Percentiles rank a stretch among this genome's conserved stretches.
Conservation (phyloP, 805 yeast genomes). For the Metschnikowia noctiluminum region DNA sequence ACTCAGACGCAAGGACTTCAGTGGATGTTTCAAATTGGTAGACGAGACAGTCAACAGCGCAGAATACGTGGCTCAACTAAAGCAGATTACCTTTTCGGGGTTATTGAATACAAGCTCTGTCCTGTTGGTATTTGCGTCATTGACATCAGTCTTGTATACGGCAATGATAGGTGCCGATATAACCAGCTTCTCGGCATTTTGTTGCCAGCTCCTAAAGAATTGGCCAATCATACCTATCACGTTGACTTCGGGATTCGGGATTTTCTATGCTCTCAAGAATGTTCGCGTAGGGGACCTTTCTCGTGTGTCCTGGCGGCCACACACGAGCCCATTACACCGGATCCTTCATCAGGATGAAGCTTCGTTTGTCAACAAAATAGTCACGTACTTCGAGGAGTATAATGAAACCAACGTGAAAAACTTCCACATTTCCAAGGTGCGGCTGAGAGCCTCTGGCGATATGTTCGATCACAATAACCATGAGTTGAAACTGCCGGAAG, state of each 20-base stretch:
- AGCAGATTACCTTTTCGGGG: not conserved
- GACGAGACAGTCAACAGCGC: conserved; percentile 11
- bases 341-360: conserved; percentile 31
- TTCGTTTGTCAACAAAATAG: conserved; percentile 28
- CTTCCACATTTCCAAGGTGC: conserved; percentile 25
- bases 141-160: not conserved
- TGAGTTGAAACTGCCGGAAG: conserved; percentile 10
- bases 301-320: conserved; percentile 35
- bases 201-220: not conserved
- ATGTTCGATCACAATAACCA: conserved; percentile 9
- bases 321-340: conserved; percentile 26
- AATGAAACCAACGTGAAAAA: conserved; percentile 40
- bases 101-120: too few species aligned
- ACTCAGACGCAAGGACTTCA: conserved; percentile 13
- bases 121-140: not conserved
- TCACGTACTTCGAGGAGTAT: conserved; percentile 41
- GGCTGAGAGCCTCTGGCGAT: conserved; percentile 1
- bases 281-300: conserved; percentile 4
- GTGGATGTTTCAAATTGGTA: conserved; percentile 15
- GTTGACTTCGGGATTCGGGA: not conserved
- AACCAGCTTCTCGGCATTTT: not conserved
- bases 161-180: not conserved
- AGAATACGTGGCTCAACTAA: not conserved
- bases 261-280: not conserved
- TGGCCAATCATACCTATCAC: conserved; percentile 3